A percentile compares a stretch with the other conserved stretches of the same genome.
phyloP scores from a whole-genome alignment of 108 stramenopile species.

The Cyclotella choctawhatcheeana region DNA sequence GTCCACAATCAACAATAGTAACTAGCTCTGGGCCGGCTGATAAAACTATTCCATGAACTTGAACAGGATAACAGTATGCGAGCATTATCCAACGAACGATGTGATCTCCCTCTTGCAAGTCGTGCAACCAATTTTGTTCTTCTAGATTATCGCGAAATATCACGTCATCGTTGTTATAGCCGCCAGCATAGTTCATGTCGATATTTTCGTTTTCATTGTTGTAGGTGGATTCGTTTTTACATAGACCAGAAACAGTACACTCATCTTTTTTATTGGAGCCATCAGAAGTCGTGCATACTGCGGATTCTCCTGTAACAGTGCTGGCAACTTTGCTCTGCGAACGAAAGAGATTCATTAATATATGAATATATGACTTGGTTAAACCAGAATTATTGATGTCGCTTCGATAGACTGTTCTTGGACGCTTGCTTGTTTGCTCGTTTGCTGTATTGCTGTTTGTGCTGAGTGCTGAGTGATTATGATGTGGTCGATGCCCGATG shows the following conservation, averaged over 20 bases:
- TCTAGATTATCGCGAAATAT: not conserved
- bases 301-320: not conserved
- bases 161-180: too few relatives aligned
- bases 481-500: too few relatives aligned
- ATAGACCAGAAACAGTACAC: not conserved
- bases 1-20: slow-evolving; percentile 64
- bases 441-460: too few relatives aligned
- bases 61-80: slow-evolving; percentile 55
- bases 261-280: not conserved
- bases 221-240: not conserved
- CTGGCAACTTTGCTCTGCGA: not conserved
- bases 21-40: slow-evolving; percentile 54
- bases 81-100: slow-evolving; percentile 57
- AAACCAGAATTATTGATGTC: too few relatives aligned
- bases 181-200: too few relatives aligned
- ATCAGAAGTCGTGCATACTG: not conserved
- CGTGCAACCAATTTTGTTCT: slow-evolving; percentile 22
- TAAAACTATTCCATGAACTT: slow-evolving; percentile 66
- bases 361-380: not conserved
- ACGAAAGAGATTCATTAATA: slow-evolving; percentile 1
- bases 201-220: not conserved
- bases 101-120: slow-evolving; percentile 55
- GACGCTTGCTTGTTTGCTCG: too few relatives aligned
- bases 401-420: too few relatives aligned
- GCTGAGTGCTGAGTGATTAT: too few relatives aligned